Percentiles rank a stretch among this genome's conserved stretches.
These are phyloP conservation scores for Camellia japonica DNA, from an alignment of 148 eudicot species.

Conservation along the genomic window DNA sequence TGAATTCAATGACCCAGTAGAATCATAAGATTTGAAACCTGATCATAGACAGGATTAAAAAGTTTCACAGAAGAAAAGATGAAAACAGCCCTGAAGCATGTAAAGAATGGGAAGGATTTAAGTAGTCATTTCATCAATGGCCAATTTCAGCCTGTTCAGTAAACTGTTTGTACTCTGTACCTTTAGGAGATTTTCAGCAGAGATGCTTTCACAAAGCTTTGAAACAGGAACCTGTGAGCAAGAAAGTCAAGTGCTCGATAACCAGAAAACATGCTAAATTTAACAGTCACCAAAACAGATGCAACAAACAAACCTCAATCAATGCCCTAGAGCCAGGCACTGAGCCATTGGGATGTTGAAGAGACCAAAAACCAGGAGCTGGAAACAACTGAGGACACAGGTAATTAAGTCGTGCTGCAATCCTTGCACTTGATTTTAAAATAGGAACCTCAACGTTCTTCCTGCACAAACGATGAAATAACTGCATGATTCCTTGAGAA, in stretches of 20 bases:
- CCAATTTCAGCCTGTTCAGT: background rate
- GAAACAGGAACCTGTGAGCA: slow-evolving; percentile 41
- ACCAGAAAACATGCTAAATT: slow-evolving; percentile 2
- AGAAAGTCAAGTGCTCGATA: slow-evolving; percentile 17
- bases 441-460: slow-evolving; percentile 77
- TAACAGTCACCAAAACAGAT: background rate
- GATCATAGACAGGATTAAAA: background rate
- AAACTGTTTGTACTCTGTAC: slow-evolving; percentile 48
- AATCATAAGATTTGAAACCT: background rate
- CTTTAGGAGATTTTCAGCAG: slow-evolving; percentile 95
- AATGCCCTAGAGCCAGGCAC: slow-evolving; percentile 26
- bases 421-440: slow-evolving; percentile 79
- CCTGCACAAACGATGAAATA: slow-evolving; percentile 38
- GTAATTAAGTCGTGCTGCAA: slow-evolving; percentile 83
- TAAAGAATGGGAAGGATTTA: background rate
- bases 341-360: slow-evolving; percentile 25
- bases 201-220: slow-evolving; percentile 28
- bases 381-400: slow-evolving; percentile 90
- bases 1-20: background rate
- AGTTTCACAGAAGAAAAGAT: background rate
- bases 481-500: slow-evolving; percentile 2
- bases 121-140: background rate
- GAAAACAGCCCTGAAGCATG: background rate
- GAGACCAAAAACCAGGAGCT: slow-evolving; percentile 85
- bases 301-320: slow-evolving; percentile 46